A percentile compares a stretch with the other conserved stretches of the same genome.
These are phyloP conservation scores for Akanthomyces dipterigenus DNA, from an alignment of 2,329 filamentous ascomycete genomes.

Conservation along the genomic window DNA sequence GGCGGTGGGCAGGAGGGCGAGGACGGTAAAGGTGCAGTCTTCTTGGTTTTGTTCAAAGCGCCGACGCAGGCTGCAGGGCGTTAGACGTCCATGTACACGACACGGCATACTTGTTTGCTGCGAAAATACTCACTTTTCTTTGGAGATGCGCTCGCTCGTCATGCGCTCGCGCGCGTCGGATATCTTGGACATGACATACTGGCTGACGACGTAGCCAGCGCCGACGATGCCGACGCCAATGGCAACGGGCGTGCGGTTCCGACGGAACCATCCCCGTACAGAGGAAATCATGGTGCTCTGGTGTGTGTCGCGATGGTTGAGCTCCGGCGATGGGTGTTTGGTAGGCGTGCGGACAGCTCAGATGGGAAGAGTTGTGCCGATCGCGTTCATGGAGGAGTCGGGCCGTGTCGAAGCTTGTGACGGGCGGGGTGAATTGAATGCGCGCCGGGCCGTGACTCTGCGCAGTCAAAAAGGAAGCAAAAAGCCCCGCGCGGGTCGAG, in stretches of 20 bases:
- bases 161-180: conserved; percentile 92
- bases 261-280: conserved; percentile 83
- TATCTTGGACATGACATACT: conserved; percentile 89
- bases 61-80: conserved; percentile 64
- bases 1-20: conserved; percentile 88
- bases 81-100: background rate
- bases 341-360: background rate
- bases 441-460: background rate
- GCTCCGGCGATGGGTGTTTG: background rate
- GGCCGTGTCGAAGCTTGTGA: background rate
- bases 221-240: conserved; percentile 83
- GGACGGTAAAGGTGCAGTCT: conserved; percentile 94
- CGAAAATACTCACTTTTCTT: conserved; percentile 70
- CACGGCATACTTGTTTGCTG: background rate
- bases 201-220: conserved; percentile 82
- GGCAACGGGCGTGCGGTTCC: conserved; percentile 84
- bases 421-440: too few species aligned
- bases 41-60: conserved; percentile 99
- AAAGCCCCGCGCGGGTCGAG: background rate
- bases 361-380: background rate
- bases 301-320: background rate
- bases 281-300: conserved; percentile 53
- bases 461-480: background rate
- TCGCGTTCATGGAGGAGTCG: background rate
- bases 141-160: conserved; percentile 90